A percentile compares a stretch with the other conserved stretches of the same genome.
phyloP scores from a whole-genome alignment of 2,329 filamentous ascomycete species.

The Cladosporium cucumerinum region DNA sequence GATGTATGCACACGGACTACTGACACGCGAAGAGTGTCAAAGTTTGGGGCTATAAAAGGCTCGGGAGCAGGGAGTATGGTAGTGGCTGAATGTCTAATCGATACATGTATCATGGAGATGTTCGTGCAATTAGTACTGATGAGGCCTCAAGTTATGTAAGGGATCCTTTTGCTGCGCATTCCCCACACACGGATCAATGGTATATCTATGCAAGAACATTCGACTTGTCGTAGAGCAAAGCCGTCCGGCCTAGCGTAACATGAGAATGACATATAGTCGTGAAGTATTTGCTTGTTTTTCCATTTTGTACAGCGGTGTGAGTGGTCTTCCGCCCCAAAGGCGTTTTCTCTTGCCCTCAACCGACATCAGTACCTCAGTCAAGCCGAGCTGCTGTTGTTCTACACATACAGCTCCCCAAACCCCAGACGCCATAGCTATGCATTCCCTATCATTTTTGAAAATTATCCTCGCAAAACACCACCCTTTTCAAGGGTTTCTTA shows the following conservation, averaged over 20 bases:
- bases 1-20: too few species aligned
- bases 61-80: too few species aligned
- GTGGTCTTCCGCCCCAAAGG: neutral
- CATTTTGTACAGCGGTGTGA: neutral
- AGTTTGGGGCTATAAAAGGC: too few species aligned
- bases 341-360: neutral
- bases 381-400: neutral
- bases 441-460: slow-evolving; percentile 2
- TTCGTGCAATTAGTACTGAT: neutral
- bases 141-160: neutral
- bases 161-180: too few species aligned
- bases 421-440: slow-evolving; percentile 16
- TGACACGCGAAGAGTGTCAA: too few species aligned
- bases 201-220: neutral
- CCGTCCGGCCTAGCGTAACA: neutral
- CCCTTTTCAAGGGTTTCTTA: slow-evolving; percentile 13
- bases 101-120: neutral
- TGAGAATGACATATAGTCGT: neutral
- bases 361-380: neutral
- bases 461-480: neutral
- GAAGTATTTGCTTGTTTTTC: neutral
- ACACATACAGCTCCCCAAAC: neutral
- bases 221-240: neutral
- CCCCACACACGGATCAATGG: too few species aligned
- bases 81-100: neutral